Base-by-base conservation (phyloP, 2,329 filamentous ascomycete species). In the Dothistroma septosporum region DNA sequence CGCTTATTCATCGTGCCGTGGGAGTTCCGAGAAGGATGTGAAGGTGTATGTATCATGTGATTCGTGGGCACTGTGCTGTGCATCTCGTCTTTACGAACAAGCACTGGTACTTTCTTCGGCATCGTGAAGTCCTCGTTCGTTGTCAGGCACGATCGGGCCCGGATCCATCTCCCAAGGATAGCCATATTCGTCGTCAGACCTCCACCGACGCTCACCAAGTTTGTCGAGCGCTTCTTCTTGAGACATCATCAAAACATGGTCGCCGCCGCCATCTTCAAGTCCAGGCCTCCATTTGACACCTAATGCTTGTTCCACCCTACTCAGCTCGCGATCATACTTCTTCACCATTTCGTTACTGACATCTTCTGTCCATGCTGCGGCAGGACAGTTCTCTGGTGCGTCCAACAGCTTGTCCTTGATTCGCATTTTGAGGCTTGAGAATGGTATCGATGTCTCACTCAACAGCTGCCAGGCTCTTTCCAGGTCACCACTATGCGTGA, bases 381-480 rank as follows among this genome's bases (percentile, higher is more conserved):
- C 68, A 35, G 50, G 50, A 53, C 50, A 53, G 59, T 68, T 52
- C 61, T 75, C 66, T 2, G 66, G 31, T 10, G 60, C 64, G 3
- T 73, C 67, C 11, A 75, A 59, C 37, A 75, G 61, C n/a, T 32
- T 55, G 16, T 58, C 59, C 37, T 64, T 65, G 9, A 71, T 55
- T 5, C 59, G 53, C 7, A 53, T 22, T 19, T 70, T 69, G 28
- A 71, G 61, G 11, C 33, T 54, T 1, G 48, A 49, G 48, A 74
- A 71, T 1, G 61, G 41, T 1, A 72, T 61, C 0, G 58, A 62
- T 0, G 65, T 66, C 22, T 73, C 68, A 11, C 61, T 58, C 9
- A 74, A 44, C 3, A 74, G 65, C 33, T 61, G 19, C 73, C 73
- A 75, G 3, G 72, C 73, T 37, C 61, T 58, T 35, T 64, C 49